phyloP scores from a whole-genome alignment of 129 eudicot genomes.

The Saussurea involucrata region DNA sequence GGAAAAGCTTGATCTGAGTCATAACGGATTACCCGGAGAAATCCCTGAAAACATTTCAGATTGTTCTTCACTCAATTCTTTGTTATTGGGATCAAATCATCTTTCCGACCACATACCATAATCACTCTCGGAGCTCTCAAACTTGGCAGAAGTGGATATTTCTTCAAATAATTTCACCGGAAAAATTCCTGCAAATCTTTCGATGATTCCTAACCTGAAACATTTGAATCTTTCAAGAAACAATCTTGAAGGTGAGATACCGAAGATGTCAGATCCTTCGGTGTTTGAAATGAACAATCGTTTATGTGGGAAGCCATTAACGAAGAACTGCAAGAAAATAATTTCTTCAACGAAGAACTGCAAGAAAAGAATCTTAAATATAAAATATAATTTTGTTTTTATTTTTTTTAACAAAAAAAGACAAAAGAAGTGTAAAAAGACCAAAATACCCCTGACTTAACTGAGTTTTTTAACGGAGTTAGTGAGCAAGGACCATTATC shows the following conservation, averaged over 20 bases:
- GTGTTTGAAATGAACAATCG: slow-evolving; percentile 45
- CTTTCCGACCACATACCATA: slow-evolving; percentile 58
- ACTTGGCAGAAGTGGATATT: slow-evolving; percentile 46
- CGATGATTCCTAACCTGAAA: slow-evolving; percentile 37
- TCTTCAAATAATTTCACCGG: slow-evolving; percentile 63
- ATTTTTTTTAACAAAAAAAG: too few relatives aligned
- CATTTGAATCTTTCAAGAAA: slow-evolving; percentile 53
- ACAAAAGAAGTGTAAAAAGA: too few relatives aligned
- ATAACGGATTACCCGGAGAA: slow-evolving; percentile 54
- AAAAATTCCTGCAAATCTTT: slow-evolving; percentile 51
- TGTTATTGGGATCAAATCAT: slow-evolving; percentile 53
- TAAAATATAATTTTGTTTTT: too few relatives aligned
- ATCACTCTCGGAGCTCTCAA: slow-evolving; percentile 39
- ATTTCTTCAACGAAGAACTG: slow-evolving; percentile 34
- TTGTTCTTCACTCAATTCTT: slow-evolving; percentile 29
- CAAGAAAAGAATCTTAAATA: too few relatives aligned
- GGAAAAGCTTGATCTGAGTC: slow-evolving; percentile 53
- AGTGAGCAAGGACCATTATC: too few relatives aligned
- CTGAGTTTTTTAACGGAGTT: too few relatives aligned
- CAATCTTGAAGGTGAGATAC: slow-evolving; percentile 75
- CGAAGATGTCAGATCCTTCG: slow-evolving; percentile 46
- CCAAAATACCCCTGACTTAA: too few relatives aligned
- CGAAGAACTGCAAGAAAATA: slow-evolving; percentile 36
- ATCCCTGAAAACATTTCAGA: slow-evolving; percentile 55
- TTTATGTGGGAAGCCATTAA: slow-evolving; percentile 69